Evolutionary conservation across 371 early-diverging fungal species (phyloP), one percentile per base, ranked within the genome.

Genomic region (Cokeromyces recurvatus): DNA sequence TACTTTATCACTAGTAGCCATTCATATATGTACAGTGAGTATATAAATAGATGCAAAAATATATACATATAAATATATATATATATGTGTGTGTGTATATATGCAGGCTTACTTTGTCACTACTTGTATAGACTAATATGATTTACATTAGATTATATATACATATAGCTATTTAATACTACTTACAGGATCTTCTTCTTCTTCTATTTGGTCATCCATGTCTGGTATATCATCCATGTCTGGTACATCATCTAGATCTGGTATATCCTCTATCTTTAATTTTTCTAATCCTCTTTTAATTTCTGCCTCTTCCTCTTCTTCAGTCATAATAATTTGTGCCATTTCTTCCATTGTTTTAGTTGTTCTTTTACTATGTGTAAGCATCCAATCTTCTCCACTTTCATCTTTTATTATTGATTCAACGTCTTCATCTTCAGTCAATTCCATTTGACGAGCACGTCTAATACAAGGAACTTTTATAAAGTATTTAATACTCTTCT

Each of bases 381-480:
- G 86, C 49, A 92, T 85, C 94, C 94, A 94, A 3, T 78, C 76
- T 31, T 87, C 89, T 11, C 78, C 84, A 29, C 64, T 41, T 6
- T 48, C 62, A 16, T 55, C 54, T 9, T 40, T 71, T 31, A 74
- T 62, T 43, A 73, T 71, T 12, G 66, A 72, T 41, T 76, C 82
- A 21, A 78, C 35, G 35, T 34, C 83, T 32, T 43, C 46, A 27
- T 82, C 85, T 23, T 81, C 79, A 2, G 77, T 81, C 62, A 87
- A 82, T 53, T 89, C 89, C 84, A 91, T 85, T 52, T 88, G 87
- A 48, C 79, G 84, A n/a, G 91, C 93, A 11, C 98, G 83, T 22
- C 85, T 78, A 53, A 93, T 67, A 66, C 95, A 98, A 5, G 97
- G 95, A 4, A 97, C 86, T 84, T 31, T 15, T n/a, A n/a, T n/a